Evolutionary conservation across 2,329 filamentous ascomycete species (phyloP).

Genomic region (Exophiala aquamarina): DNA sequence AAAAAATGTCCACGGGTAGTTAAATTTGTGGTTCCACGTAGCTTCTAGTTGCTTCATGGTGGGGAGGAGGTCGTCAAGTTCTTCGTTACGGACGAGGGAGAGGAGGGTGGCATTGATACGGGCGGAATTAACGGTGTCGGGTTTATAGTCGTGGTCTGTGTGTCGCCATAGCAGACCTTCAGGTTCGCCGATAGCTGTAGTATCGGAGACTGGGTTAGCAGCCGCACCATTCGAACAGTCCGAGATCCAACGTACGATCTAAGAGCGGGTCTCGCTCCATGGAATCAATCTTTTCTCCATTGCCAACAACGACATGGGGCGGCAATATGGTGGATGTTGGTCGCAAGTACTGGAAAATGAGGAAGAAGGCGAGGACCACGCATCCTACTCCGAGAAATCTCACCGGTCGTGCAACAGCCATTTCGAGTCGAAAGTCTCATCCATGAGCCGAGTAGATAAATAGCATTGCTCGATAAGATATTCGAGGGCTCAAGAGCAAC

Average conservation of each 20-base stretch:
- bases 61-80: constrained; percentile 77
- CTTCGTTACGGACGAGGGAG: constrained; percentile 87
- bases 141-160: constrained; percentile 72
- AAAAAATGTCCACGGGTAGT: constrained; percentile 99
- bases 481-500: too few relatives aligned
- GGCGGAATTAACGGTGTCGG: constrained; percentile 70
- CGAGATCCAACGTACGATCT: constrained; percentile 64
- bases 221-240: constrained; percentile 8
- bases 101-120: constrained; percentile 93
- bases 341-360: constrained; percentile 70
- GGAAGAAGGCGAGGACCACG: constrained; percentile 72
- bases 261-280: constrained; percentile 80
- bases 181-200: constrained; percentile 85
- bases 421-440: constrained; percentile 38
- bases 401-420: constrained; percentile 84
- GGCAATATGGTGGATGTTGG: constrained; percentile 49
- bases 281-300: constrained; percentile 48
- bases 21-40: constrained; percentile 98
- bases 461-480: neutral
- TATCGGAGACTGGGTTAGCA: constrained; percentile 51
- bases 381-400: constrained; percentile 73
- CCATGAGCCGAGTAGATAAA: constrained; percentile 15
- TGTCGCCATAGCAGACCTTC: constrained; percentile 72
- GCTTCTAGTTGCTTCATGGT: constrained; percentile 90
- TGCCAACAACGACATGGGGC: constrained; percentile 31